phyloP scores from a whole-genome alignment of 164 flowering plant genomes.

The Echeveria elegans region DNA sequence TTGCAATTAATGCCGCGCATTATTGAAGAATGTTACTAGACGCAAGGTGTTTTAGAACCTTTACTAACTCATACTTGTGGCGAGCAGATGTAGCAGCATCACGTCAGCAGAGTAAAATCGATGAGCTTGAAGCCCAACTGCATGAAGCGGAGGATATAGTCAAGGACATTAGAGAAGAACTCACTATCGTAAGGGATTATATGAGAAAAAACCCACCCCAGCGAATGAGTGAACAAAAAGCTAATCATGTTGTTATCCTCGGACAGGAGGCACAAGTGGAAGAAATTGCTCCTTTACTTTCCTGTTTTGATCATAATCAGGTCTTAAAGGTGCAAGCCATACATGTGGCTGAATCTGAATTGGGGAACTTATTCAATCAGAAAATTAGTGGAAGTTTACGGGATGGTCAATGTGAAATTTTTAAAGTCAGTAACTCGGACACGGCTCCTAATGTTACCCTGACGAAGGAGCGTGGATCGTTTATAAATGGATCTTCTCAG shows the following conservation, averaged over 20 bases:
- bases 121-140: constrained; percentile 87
- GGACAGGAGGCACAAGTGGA: constrained; percentile 17
- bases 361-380: constrained; percentile 15
- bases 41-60: background rate
- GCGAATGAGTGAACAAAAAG: constrained; percentile 16
- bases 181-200: constrained; percentile 35
- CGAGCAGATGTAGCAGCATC: constrained; percentile 37
- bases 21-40: background rate
- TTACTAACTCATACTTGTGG: background rate
- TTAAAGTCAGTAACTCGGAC: constrained; percentile 28
- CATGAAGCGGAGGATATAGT: constrained; percentile 78
- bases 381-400: constrained; percentile 15
- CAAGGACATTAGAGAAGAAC: constrained; percentile 54
- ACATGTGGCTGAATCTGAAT: constrained; percentile 16
- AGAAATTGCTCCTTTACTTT: constrained; percentile 15
- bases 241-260: constrained; percentile 14
- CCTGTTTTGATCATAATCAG: constrained; percentile 10
- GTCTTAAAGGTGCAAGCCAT: constrained; percentile 15
- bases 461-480: constrained; percentile 53
- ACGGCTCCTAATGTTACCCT: constrained; percentile 49
- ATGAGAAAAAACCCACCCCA: constrained; percentile 3
- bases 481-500: constrained; percentile 68
- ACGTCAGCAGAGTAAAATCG: constrained; percentile 47
- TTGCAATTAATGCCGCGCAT: background rate
- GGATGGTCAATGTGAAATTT: constrained; percentile 7